Evolutionary conservation across 2,329 filamentous ascomycete species (phyloP), one percentile per base, ranked within the genome.

Genomic region (Diaporthe aspalathi): DNA sequence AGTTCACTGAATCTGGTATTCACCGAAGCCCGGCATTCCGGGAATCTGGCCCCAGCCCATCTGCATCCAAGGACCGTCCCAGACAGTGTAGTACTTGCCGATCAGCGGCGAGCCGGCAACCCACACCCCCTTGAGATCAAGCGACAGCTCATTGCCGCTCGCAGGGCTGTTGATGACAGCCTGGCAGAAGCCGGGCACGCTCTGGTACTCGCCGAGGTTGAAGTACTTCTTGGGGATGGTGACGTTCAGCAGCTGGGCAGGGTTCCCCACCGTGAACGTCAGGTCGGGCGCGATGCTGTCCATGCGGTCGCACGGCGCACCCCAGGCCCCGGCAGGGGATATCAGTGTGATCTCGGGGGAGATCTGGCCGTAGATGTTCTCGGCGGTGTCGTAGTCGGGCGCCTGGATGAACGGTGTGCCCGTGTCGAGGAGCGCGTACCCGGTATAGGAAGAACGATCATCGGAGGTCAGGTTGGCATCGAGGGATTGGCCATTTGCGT

Each of bases 31-130:
- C 5, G 56, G 38, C 9, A 60, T 11, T 2, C 56, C 56, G 6
- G 35, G 22, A 8, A 73, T 24, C 50, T 73, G 52, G 3, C 68
- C 71, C 71, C 71, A 78, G 2, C 78, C 79, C 24, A 80, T 68
- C 56, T 74, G 67, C 60, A 74, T n/a, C 9, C 74, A 76, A 20
- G 74, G 67, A 0, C 76, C 78, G 71, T 82, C 77, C 80, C 79
- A 82, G 0, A 79, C 78, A 1, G 80, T 82, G 68, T 82, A 82
- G 67, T 81, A 81, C 16, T 76, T 73, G 76, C 81, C 79, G 29
- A 82, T 68, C 20, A 80, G 72, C 4, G 80, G 79, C 1, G 76
- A 78, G 0, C 81, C 81, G 11, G 80, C 56, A 8, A 81, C 70
- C 80, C 80, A 82, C 2, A 76, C 72, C 0, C 74, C 73, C 0